Percentiles rank a stretch among this genome's conserved stretches.
Evolutionary conservation across 257 asterid genomes (phyloP).

Genomic region (Solanum lignicaule): DNA sequence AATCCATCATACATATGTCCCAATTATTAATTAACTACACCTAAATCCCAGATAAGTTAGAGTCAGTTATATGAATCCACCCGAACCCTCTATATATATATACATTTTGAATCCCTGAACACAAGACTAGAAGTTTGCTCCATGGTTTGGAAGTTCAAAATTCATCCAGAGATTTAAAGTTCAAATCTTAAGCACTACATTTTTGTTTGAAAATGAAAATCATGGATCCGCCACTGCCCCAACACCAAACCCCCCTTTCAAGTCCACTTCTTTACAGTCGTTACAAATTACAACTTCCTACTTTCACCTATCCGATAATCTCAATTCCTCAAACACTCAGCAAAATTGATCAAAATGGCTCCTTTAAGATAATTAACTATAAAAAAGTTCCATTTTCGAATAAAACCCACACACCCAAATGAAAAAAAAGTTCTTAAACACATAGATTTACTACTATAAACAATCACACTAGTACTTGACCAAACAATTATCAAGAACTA

Average conservation of each 20-base stretch:
- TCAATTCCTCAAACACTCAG: not conserved
- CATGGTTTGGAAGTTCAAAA: not conserved
- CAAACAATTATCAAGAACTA: not conserved
- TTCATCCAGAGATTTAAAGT: not conserved
- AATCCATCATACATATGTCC: not conserved
- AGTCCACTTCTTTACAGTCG: not conserved
- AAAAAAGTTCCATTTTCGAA: not conserved
- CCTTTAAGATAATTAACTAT: not conserved
- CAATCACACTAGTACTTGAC: not conserved
- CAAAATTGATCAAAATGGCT: not conserved
- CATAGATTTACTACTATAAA: not conserved
- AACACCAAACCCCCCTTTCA: not conserved
- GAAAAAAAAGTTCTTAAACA: not conserved
- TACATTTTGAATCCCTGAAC: not conserved
- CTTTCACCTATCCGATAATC: not conserved
- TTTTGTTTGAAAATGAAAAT: not conserved
- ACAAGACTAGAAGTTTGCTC: not conserved
- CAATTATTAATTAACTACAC: not conserved
- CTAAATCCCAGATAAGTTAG: not conserved
- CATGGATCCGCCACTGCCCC: not conserved
- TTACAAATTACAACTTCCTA: not conserved
- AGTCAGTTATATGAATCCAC: not conserved
- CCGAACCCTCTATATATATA: not conserved
- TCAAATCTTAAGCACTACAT: not conserved
- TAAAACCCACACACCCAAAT: not conserved